Conservation (phyloP, 148 eudicot genomes). For the Cornus suecica region DNA sequence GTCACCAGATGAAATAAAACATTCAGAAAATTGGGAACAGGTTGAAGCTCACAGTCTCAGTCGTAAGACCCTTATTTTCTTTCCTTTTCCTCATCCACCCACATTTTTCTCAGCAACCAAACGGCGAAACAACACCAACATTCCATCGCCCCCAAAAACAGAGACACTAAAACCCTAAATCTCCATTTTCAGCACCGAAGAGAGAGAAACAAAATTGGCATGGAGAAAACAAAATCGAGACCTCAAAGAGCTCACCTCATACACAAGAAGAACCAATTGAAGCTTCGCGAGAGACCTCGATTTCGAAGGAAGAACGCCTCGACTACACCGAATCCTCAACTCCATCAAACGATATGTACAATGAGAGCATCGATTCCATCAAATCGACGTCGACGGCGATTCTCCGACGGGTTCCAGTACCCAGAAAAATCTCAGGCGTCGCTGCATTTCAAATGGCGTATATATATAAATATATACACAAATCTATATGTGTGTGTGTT, state of each 20-base stretch:
- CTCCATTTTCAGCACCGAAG: slow-evolving; percentile 3
- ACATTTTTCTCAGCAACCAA: slow-evolving; percentile 10
- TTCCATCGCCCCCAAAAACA: not conserved
- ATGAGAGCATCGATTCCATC: slow-evolving; percentile 40
- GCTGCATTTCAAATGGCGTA: slow-evolving; percentile 21
- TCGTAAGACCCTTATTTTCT: not conserved
- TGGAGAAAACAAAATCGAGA: not conserved
- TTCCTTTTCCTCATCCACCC: no score
- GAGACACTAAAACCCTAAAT: slow-evolving; percentile 6
- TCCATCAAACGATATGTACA: slow-evolving; percentile 57
- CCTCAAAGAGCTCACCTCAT: slow-evolving; percentile 34
- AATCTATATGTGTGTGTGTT: no score
- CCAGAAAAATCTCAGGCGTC: slow-evolving; percentile 28
- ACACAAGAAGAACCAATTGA: slow-evolving; percentile 34
- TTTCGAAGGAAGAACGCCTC: slow-evolving; percentile 30
- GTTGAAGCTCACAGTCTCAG: not conserved
- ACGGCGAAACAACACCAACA: not conserved
- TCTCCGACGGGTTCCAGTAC: slow-evolving; percentile 34
- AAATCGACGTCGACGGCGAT: slow-evolving; percentile 39
- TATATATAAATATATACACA: not conserved
- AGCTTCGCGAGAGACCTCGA: slow-evolving; percentile 29
- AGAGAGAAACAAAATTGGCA: not conserved
- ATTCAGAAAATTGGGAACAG: not conserved
- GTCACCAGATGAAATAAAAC: not conserved
- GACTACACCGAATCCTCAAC: slow-evolving; percentile 53